These are phyloP conservation scores for Purpureocillium lavendulum DNA, from an alignment of 2,329 filamentous ascomycete genomes.

Conservation along the genomic window DNA sequence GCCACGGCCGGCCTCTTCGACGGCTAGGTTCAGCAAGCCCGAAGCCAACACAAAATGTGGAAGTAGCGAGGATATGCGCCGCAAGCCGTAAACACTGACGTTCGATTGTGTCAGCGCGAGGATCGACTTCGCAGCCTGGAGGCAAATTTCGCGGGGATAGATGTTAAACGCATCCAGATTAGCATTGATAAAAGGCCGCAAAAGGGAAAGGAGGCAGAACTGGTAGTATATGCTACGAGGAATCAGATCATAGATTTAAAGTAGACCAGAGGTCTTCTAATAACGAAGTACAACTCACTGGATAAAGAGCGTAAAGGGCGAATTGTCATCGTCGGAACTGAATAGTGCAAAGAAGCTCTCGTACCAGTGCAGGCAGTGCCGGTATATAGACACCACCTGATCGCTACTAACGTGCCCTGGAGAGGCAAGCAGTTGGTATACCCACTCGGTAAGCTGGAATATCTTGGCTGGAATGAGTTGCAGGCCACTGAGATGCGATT, in stretches of 20 bases:
- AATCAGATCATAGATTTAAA: too few relatives aligned
- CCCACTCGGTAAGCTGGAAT: conserved; percentile 11
- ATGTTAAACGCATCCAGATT: background rate
- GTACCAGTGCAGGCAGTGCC: conserved; percentile 11
- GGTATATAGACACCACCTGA: conserved; percentile 1
- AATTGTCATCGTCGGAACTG: background rate
- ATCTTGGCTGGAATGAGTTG: conserved; percentile 7
- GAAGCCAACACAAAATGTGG: conserved; percentile 9
- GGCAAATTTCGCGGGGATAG: conserved; percentile 4
- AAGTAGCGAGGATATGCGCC: conserved; percentile 8
- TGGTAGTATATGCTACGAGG: conserved; percentile 13
- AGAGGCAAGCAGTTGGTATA: conserved; percentile 4
- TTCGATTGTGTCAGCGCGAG: conserved; percentile 9
- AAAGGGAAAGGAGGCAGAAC: conserved; percentile 8
- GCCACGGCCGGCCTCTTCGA: background rate
- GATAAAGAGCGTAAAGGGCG: conserved; percentile 9
- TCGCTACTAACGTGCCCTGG: too few relatives aligned
- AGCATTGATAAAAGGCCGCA: conserved; percentile 5
- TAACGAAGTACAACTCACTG: too few relatives aligned
- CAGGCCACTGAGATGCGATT: background rate
- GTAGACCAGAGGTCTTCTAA: too few relatives aligned
- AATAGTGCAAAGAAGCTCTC: conserved; percentile 6
- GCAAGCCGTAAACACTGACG: conserved; percentile 10
- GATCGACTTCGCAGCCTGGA: conserved; percentile 6
- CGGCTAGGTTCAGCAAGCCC: conserved; percentile 4